phyloP scores from a whole-genome alignment of 768 basidiomycete genomes.

The Boletus fagicola region DNA sequence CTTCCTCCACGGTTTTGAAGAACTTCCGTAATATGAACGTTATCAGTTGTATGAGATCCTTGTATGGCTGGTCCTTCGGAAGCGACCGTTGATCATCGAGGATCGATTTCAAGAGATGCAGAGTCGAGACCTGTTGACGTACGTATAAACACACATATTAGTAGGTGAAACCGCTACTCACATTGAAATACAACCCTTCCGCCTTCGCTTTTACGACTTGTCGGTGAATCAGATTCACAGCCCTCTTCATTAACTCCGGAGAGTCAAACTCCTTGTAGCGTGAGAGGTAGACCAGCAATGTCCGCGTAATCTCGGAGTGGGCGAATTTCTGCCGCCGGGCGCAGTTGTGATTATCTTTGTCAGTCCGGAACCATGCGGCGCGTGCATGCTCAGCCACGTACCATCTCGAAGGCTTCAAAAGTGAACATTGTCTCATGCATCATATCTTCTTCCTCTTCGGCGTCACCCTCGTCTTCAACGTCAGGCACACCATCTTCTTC shows the following conservation, averaged over 20 bases:
- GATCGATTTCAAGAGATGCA: slow-evolving; percentile 85
- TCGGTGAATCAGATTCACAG: slow-evolving; percentile 85
- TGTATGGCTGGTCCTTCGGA: slow-evolving; percentile 74
- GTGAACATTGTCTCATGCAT: slow-evolving; percentile 86
- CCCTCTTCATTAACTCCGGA: slow-evolving; percentile 84
- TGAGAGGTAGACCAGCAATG: slow-evolving; percentile 77
- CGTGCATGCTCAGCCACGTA: slow-evolving; percentile 37
- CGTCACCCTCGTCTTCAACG: slow-evolving; percentile 61
- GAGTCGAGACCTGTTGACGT: slow-evolving; percentile 72
- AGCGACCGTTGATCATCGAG: slow-evolving; percentile 76
- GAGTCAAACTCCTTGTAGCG: slow-evolving; percentile 77
- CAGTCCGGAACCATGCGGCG: slow-evolving; percentile 15
- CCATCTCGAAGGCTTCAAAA: slow-evolving; percentile 89
- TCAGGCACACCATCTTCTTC: slow-evolving; percentile 69
- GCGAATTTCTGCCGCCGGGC: slow-evolving; percentile 74
- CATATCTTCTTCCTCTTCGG: slow-evolving; percentile 58
- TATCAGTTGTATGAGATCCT: slow-evolving; percentile 82
- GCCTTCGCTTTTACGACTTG: slow-evolving; percentile 90
- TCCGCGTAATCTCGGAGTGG: slow-evolving; percentile 78
- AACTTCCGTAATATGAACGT: slow-evolving; percentile 87
- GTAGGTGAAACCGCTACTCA: slow-evolving; percentile 33
- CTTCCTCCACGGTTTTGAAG: slow-evolving; percentile 86
- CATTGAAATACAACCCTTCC: slow-evolving; percentile 95
- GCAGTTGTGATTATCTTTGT: slow-evolving; percentile 20
- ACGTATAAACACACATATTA: slow-evolving; percentile 10